Evolutionary conservation across 345 rosid species (phyloP), one percentile per base, ranked within the genome.

Genomic region (Syzygium jambos): DNA sequence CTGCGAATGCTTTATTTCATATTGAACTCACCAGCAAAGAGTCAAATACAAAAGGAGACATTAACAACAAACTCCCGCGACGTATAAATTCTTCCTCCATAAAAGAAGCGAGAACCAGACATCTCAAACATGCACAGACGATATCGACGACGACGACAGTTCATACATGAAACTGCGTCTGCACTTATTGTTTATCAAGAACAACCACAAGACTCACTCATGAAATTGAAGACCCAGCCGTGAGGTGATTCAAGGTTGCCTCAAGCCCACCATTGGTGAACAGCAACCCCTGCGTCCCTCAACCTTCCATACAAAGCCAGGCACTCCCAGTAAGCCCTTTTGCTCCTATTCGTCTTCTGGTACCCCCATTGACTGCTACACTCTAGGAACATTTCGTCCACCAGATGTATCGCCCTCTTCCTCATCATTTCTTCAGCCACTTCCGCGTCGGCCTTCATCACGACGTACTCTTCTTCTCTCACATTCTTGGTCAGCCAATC

Each of bases 271-370:
- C 93, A 93, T 88, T 90, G 93, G 87, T 92, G 95, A 57, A 93
- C 92, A 21, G 93, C 93, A 88, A 92, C 89, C 29, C 93, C 93
- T 41, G 78, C 89, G 87, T 90, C 92, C 90, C 89, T 89, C 51
- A 93, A 80, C 87, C 80, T 89, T 54, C 95, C 94, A 52, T 91
- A 91, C 92, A 93, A 87, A 23, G 92, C 88, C 87, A 92, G 61
- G 83, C 95, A 92, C 85, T 92, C 94, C 95, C 95, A 92, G 87
- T 91, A 91, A 89, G 94, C 91, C 88, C 94, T 89, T 83, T 88
- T 88, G 85, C 86, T 87, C 87, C 84, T 88, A 61, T 90, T 87
- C 82, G 85, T 89, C 43, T 78, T 38, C 29, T 68, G 59, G 17
- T 90, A 86, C 34, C 86, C 85, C 92, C 91, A 88, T 54, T 90